These are phyloP conservation scores for Akebia trifoliata DNA, from an alignment of 164 flowering plant species.

Conservation along the genomic window DNA sequence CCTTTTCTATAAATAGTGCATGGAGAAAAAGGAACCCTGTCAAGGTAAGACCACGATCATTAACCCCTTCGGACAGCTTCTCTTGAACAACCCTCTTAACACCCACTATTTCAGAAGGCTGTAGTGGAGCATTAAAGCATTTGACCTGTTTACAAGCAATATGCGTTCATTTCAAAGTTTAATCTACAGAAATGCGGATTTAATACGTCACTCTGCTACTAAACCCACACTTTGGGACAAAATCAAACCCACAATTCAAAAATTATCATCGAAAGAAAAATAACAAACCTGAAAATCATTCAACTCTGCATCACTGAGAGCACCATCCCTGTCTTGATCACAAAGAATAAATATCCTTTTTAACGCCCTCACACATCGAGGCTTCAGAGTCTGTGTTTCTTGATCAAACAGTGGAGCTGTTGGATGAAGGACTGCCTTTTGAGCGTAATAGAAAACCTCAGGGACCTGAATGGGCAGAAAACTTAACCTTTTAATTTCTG, in stretches of 20 bases:
- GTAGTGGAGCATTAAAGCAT: constrained; percentile 94
- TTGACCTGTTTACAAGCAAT: constrained; percentile 55
- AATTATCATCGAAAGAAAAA: neutral
- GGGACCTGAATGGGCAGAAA: constrained; percentile 50
- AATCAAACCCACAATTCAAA: neutral
- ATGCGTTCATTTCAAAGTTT: neutral
- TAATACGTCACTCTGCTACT: neutral
- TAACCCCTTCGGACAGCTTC: constrained; percentile 85
- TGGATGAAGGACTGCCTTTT: constrained; percentile 83
- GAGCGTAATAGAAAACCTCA: constrained; percentile 98
- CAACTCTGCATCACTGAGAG: constrained; percentile 62
- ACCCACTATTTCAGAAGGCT: constrained; percentile 84
- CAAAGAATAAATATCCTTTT: constrained; percentile 74
- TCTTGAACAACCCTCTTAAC: constrained; percentile 95
- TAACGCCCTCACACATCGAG: constrained; percentile 62
- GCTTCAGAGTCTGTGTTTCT: constrained; percentile 53
- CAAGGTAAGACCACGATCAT: constrained; percentile 81
- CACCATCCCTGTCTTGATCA: constrained; percentile 68
- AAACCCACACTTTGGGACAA: neutral
- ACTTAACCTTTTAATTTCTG: neutral
- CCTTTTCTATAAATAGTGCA: constrained; percentile 94
- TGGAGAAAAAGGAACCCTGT: constrained; percentile 92
- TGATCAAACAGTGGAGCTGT: constrained; percentile 71
- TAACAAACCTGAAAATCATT: constrained; percentile 81
- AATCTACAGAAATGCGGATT: neutral